Evolutionary conservation across 2,329 filamentous ascomycete genomes (phyloP).

Genomic region (Diaporthe sp.): DNA sequence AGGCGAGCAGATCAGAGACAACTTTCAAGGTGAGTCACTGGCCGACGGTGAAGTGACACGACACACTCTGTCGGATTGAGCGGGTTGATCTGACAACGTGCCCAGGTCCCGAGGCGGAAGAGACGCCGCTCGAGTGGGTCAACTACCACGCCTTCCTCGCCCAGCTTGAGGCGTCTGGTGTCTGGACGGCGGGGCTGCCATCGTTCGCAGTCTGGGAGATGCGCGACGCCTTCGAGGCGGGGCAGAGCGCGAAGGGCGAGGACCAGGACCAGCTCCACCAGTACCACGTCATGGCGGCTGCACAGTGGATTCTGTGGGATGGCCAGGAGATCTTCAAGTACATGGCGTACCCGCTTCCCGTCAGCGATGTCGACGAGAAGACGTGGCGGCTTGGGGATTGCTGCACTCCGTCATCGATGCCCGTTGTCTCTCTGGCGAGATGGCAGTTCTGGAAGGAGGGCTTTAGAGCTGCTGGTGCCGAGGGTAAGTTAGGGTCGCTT

Average conservation of each 20-base stretch:
- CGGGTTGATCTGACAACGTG: background rate
- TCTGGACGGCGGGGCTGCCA: background rate
- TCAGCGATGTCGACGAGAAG: background rate
- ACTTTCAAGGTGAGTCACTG: background rate
- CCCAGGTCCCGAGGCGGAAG: background rate
- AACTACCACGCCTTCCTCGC: constrained; percentile 22
- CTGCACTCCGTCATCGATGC: background rate
- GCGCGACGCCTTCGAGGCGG: constrained; percentile 14
- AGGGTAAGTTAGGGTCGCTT: background rate
- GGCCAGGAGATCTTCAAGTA: constrained; percentile 2
- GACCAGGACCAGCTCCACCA: background rate
- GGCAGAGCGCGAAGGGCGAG: accelerated
- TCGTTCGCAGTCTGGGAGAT: background rate
- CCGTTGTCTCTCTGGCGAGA: constrained; percentile 5
- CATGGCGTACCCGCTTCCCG: background rate
- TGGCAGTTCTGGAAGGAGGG: constrained; percentile 15
- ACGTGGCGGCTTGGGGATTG: constrained; percentile 1
- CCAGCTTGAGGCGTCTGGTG: background rate
- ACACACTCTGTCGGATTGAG: background rate
- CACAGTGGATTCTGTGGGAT: constrained; percentile 7
- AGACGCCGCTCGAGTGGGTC: background rate
- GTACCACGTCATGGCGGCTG: constrained; percentile 12
- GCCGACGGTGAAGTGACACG: background rate
- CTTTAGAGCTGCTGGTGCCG: background rate
- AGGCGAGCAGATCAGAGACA: background rate